These are phyloP conservation scores for Chrysanthemum makinoi DNA, from an alignment of 129 eudicot species.

Conservation along the genomic window DNA sequence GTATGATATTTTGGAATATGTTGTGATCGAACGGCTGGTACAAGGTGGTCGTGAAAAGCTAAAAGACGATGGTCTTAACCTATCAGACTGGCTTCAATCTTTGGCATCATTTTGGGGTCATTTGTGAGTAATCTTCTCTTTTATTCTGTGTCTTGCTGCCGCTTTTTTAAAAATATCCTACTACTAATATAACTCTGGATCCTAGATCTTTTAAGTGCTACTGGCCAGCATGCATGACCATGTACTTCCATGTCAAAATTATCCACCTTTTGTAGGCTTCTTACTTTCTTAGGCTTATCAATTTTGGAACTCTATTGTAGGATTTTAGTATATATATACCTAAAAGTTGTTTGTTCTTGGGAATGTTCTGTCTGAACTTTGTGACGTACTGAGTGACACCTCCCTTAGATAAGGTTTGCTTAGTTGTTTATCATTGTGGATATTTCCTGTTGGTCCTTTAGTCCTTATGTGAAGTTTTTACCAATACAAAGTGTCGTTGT, in stretches of 20 bases:
- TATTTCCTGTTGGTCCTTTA: conserved; percentile 19
- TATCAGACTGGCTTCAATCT: conserved; percentile 99
- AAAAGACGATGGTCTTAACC: conserved; percentile 93
- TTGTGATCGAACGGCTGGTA: conserved; percentile 95
- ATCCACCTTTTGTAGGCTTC: neutral
- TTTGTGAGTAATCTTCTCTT: conserved; percentile 61
- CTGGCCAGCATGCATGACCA: conserved; percentile 21
- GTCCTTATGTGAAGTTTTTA: conserved; percentile 27
- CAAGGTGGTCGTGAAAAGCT: conserved; percentile 96
- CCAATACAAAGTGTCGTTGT: conserved; percentile 36
- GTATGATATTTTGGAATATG: conserved; percentile 97
- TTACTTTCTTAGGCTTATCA: neutral
- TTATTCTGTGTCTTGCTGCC: conserved; percentile 3
- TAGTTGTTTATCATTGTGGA: conserved; percentile 21
- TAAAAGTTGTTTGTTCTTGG: too few species aligned
- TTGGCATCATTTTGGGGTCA: conserved; percentile 99
- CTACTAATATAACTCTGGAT: neutral
- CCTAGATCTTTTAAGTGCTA: conserved; percentile 20
- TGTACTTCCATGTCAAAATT: conserved; percentile 17
- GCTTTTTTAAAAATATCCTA: neutral
- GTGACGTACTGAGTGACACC: conserved; percentile 10
- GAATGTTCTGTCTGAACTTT: conserved; percentile 11
- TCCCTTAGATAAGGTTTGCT: conserved; percentile 9
- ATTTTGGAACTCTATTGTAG: neutral
- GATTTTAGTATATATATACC: neutral